phyloP scores from a whole-genome alignment of 805 yeast genomes.

The Tetrapisispora phaffii region DNA sequence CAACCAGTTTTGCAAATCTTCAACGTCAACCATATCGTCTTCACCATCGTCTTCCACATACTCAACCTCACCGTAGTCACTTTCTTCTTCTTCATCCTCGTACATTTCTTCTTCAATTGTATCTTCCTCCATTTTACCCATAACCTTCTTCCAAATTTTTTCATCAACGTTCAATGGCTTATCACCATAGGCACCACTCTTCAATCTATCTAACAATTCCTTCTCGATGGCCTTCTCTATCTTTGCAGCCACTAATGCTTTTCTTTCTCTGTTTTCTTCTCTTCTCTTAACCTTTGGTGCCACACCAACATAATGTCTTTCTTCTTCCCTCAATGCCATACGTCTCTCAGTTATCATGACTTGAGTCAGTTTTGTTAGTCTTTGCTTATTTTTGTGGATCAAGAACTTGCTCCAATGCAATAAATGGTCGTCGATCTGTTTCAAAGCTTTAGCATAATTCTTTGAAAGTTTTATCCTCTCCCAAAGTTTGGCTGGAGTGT shows the following conservation, averaged over 20 bases:
- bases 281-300: constrained; percentile 92
- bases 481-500: constrained; percentile 90
- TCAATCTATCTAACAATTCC: constrained; percentile 86
- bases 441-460: constrained; percentile 78
- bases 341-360: constrained; percentile 93
- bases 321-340: constrained; percentile 80
- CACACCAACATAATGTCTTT: constrained; percentile 85
- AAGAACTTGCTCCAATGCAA: constrained; percentile 89
- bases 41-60: constrained; percentile 86
- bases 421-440: constrained; percentile 79
- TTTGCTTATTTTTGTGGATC: constrained; percentile 89
- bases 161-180: constrained; percentile 96
- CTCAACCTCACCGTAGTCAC: constrained; percentile 70
- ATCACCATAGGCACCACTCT: constrained; percentile 97
- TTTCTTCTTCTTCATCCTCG: constrained; percentile 42
- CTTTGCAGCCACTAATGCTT: constrained; percentile 93
- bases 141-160: constrained; percentile 87
- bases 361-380: constrained; percentile 89
- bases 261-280: constrained; percentile 89
- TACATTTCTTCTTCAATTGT: constrained; percentile 40
- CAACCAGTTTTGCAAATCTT: constrained; percentile 85
- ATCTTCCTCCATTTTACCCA: constrained; percentile 72
- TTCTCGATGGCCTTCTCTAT: constrained; percentile 94
- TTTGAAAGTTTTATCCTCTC: constrained; percentile 85
- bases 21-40: constrained; percentile 83